Percentiles rank a stretch among this genome's conserved stretches.
Evolutionary conservation across 495 filamentous ascomycete species (phyloP).

Genomic region (Aspergillus biplanus): DNA sequence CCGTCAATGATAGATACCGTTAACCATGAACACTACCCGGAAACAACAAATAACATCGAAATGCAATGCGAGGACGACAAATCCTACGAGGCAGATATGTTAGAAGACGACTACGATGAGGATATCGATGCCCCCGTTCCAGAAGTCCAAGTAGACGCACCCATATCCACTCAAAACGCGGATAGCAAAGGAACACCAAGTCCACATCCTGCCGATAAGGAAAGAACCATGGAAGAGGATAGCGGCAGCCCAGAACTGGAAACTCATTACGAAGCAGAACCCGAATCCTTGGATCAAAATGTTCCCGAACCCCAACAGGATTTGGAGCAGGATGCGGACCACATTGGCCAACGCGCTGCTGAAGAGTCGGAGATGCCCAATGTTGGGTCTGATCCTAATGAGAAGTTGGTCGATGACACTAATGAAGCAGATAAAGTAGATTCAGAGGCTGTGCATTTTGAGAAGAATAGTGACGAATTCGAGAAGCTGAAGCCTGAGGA

Average conservation of each 20-base stretch:
- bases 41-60: conserved; percentile 39
- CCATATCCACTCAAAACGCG: conserved; percentile 14
- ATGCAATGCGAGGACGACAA: conserved; percentile 39
- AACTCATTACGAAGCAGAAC: conserved; percentile 12
- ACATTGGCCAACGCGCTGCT: conserved; percentile 19
- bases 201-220: conserved; percentile 2
- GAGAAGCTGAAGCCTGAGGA: conserved; percentile 16
- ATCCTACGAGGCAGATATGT: conserved; percentile 48
- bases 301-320: conserved; percentile 8
- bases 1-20: conserved; percentile 44
- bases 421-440: conserved; percentile 28
- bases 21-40: conserved; percentile 29
- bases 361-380: conserved; percentile 14
- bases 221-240: conserved; percentile 23
- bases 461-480: conserved; percentile 4
- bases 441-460: conserved; percentile 3
- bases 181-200: conserved; percentile 20
- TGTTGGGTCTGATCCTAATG: conserved; percentile 9
- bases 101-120: conserved; percentile 47
- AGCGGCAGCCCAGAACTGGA: conserved; percentile 8
- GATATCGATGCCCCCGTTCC: conserved; percentile 37
- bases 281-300: conserved; percentile 6
- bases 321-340: conserved; percentile 27
- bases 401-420: conserved; percentile 27
- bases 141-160: conserved; percentile 32